Evolutionary conservation across 768 basidiomycete species (phyloP).

Genomic region (Lepiota venenata): DNA sequence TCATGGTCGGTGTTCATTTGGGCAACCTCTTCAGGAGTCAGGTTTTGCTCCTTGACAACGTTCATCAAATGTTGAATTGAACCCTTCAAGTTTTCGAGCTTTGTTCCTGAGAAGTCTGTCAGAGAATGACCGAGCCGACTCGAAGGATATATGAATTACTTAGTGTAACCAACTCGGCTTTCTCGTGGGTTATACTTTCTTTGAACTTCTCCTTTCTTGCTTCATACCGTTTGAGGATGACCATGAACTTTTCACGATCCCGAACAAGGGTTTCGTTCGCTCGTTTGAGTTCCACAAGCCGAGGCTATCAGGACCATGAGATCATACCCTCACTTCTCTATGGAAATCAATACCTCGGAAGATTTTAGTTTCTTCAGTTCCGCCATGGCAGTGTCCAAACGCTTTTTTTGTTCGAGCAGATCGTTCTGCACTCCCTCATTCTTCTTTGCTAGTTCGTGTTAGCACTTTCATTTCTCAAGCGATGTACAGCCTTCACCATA

Average conservation of each 20-base stretch:
- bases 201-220: conserved; percentile 63
- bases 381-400: conserved; percentile 41
- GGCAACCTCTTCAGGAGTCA: conserved; percentile 86
- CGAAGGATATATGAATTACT: conserved; percentile 31
- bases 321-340: not conserved
- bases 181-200: conserved; percentile 64
- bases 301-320: conserved; percentile 38
- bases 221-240: conserved; percentile 69
- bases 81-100: conserved; percentile 57
- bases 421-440: conserved; percentile 66
- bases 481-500: conserved; percentile 53
- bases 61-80: conserved; percentile 63
- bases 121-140: not conserved
- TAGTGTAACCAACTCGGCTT: conserved; percentile 56
- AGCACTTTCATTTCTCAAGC: conserved; percentile 3
- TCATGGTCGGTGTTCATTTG: conserved; percentile 92
- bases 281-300: conserved; percentile 58
- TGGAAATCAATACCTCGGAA: conserved; percentile 43
- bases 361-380: conserved; percentile 59
- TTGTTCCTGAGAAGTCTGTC: conserved; percentile 38
- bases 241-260: conserved; percentile 78
- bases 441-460: conserved; percentile 50
- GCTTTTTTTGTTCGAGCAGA: conserved; percentile 53
- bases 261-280: conserved; percentile 60
- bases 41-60: conserved; percentile 82